phyloP scores from a whole-genome alignment of 495 filamentous ascomycete genomes.

The Penicillium verhagenii region DNA sequence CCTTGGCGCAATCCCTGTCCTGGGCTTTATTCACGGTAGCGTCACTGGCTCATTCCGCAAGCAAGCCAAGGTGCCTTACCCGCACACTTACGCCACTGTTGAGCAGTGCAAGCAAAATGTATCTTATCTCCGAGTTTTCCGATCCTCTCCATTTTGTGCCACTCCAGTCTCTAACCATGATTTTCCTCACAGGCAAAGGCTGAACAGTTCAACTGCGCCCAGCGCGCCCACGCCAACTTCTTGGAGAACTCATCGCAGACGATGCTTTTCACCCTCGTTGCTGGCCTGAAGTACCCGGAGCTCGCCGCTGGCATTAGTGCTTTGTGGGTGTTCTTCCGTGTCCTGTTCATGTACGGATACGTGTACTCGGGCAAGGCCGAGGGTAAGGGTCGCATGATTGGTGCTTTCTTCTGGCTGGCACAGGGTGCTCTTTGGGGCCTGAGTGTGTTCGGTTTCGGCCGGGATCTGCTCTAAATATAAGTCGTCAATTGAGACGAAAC shows the following conservation, averaged over 20 bases:
- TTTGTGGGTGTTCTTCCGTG: constrained; percentile 55
- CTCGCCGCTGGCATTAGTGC: constrained; percentile 50
- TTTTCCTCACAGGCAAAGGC: constrained; percentile 32
- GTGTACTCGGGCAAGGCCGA: constrained; percentile 42
- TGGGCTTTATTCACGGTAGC: constrained; percentile 56
- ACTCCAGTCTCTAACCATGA: background rate
- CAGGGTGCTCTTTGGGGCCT: constrained; percentile 48
- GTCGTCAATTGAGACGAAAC: background rate
- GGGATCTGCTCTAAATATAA: constrained; percentile 29
- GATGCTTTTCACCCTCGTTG: constrained; percentile 56
- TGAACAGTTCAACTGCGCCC: constrained; percentile 63
- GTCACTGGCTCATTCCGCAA: constrained; percentile 50
- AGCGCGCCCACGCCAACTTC: constrained; percentile 72
- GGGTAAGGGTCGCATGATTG: constrained; percentile 47
- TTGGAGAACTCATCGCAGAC: constrained; percentile 62
- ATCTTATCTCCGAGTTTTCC: constrained; percentile 25
- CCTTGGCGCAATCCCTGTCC: constrained; percentile 51
- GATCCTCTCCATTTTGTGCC: background rate
- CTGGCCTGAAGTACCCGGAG: constrained; percentile 58
- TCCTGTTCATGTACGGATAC: constrained; percentile 63
- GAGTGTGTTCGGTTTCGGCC: constrained; percentile 43
- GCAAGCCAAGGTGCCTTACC: constrained; percentile 56
- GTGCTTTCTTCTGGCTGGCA: constrained; percentile 36
- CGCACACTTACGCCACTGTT: constrained; percentile 60
- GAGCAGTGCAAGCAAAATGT: constrained; percentile 57